A percentile compares a stretch with the other conserved stretches of the same genome.
Evolutionary conservation across 2,329 filamentous ascomycete species (phyloP).

Genomic region (Bipolaris oryzae): DNA sequence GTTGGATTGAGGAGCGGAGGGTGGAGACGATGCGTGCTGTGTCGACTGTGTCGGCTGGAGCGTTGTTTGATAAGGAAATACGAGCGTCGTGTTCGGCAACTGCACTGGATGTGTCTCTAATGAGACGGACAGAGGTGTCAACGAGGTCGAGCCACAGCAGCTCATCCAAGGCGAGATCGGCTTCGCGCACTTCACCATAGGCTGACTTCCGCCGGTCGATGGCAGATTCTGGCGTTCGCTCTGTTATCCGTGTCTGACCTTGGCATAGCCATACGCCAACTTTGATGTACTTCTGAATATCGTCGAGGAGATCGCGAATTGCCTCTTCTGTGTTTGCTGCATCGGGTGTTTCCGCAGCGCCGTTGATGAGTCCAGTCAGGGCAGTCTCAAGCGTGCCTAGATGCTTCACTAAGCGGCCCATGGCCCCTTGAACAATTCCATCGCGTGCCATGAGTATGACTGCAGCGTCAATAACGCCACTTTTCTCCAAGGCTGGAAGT

Average conservation of each 20-base stretch:
- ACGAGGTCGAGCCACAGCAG: conserved; percentile 70
- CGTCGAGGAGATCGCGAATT: conserved; percentile 74
- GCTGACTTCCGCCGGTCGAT: conserved; percentile 46
- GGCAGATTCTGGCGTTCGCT: conserved; percentile 47
- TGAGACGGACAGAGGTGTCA: conserved; percentile 64
- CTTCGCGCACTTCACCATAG: conserved; percentile 56
- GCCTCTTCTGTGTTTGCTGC: conserved; percentile 66
- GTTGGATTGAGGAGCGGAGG: conserved; percentile 81
- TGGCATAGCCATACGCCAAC: conserved; percentile 97
- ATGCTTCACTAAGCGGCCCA: conserved; percentile 83
- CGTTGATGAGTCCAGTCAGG: conserved; percentile 73
- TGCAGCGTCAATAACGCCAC: conserved; percentile 88
- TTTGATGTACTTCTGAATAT: conserved; percentile 85
- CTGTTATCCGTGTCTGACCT: conserved; percentile 71
- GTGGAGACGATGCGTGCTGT: conserved; percentile 67
- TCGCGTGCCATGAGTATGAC: conserved; percentile 89
- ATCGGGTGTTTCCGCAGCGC: conserved; percentile 62
- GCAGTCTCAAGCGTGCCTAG: conserved; percentile 79
- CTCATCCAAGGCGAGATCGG: conserved; percentile 66
- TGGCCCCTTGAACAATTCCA: conserved; percentile 80
- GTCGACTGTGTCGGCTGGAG: conserved; percentile 52
- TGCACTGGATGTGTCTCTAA: conserved; percentile 53
- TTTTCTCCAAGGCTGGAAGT: conserved; percentile 85
- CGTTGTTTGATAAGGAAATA: conserved; percentile 32
- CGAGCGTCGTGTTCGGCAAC: conserved; percentile 52